Percentiles rank a stretch among this genome's conserved stretches.
Conservation (phyloP, 352 stramenopile genomes). For the Halophytophthora batemanensis region DNA sequence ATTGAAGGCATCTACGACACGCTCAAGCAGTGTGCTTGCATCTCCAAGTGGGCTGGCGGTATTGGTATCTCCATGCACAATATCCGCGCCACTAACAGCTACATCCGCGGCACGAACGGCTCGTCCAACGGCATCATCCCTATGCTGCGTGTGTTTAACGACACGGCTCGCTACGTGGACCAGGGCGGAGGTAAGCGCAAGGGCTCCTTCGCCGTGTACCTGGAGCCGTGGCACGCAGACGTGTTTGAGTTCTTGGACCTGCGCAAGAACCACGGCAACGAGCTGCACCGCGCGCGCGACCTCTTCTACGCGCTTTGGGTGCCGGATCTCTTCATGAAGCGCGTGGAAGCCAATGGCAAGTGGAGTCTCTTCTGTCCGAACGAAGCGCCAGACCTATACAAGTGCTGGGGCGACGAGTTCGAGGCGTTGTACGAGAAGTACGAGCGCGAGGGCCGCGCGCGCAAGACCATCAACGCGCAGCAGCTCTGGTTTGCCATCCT, state of each 20-base stretch:
- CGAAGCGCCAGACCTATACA: conserved; percentile 93
- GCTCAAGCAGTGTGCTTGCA: conserved; percentile 97
- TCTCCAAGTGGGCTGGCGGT: conserved; percentile 99
- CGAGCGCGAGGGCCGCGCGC: conserved; percentile 92
- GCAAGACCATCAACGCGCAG: conserved; percentile 96
- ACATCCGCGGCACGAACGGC: conserved; percentile 98
- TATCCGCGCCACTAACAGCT: conserved; percentile 95
- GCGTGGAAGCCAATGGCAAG: conserved; percentile 95
- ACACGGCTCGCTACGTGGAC: conserved; percentile 99
- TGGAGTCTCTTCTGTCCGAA: conserved; percentile 99
- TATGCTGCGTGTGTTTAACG: conserved; percentile 99
- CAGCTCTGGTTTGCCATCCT: conserved; percentile 99
- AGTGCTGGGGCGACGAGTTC: conserved; percentile 95
- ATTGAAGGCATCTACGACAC: conserved; percentile 99
- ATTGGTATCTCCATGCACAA: conserved; percentile 99
- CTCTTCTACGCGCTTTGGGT: conserved; percentile 99
- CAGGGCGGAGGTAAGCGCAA: conserved; percentile 98
- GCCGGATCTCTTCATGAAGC: conserved; percentile 99
- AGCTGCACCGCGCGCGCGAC: conserved; percentile 95
- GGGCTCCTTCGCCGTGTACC: conserved; percentile 98
- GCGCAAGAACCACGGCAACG: conserved; percentile 99
- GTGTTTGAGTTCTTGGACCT: conserved; percentile 98
- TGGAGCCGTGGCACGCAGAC: conserved; percentile 99
- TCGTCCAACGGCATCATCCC: conserved; percentile 99
- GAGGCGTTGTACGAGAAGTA: conserved; percentile 95